phyloP scores from a whole-genome alignment of 805 yeast genomes.

The Metschnikowia borealis region DNA sequence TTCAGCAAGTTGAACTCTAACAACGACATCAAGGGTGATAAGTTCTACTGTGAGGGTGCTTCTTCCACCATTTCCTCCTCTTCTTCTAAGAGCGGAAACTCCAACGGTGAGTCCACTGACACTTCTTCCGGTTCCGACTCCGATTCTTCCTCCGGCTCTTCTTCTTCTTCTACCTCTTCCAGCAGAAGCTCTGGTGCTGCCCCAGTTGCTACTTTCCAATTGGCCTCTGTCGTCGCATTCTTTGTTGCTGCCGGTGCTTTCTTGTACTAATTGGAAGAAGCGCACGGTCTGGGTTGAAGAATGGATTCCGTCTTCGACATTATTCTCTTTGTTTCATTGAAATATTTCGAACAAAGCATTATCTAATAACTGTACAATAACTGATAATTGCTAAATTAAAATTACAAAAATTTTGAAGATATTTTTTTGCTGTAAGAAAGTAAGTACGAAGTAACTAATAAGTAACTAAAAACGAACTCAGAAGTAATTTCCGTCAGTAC shows the following conservation, averaged over 20 bases:
- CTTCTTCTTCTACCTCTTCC: constrained; percentile 18
- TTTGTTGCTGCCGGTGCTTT: constrained; percentile 38
- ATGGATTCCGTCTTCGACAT: background rate
- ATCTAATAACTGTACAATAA: constrained; percentile 2
- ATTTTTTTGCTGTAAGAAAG: too few species aligned
- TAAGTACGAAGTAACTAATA: too few species aligned
- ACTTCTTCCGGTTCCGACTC: constrained; percentile 25
- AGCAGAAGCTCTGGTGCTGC: constrained; percentile 26
- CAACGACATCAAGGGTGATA: constrained; percentile 90
- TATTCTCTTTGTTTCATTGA: constrained; percentile 6
- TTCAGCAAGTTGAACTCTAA: constrained; percentile 68
- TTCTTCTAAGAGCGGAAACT: constrained; percentile 34
- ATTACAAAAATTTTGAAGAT: background rate
- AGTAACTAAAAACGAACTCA: too few species aligned
- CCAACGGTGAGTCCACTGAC: constrained; percentile 22
- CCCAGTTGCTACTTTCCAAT: constrained; percentile 20
- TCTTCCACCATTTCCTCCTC: constrained; percentile 42
- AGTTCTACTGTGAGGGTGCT: constrained; percentile 58
- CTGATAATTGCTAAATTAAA: background rate
- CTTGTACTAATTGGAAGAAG: constrained; percentile 21
- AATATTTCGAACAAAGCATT: constrained; percentile 2
- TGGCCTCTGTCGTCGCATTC: constrained; percentile 28
- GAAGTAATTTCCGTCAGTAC: too few species aligned
- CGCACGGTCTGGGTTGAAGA: constrained; percentile 1
- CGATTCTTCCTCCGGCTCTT: constrained; percentile 19